Percentiles rank a stretch among this genome's conserved stretches.
Evolutionary conservation across 2,329 filamentous ascomycete genomes (phyloP).

Genomic region (Didymella pomorum): DNA sequence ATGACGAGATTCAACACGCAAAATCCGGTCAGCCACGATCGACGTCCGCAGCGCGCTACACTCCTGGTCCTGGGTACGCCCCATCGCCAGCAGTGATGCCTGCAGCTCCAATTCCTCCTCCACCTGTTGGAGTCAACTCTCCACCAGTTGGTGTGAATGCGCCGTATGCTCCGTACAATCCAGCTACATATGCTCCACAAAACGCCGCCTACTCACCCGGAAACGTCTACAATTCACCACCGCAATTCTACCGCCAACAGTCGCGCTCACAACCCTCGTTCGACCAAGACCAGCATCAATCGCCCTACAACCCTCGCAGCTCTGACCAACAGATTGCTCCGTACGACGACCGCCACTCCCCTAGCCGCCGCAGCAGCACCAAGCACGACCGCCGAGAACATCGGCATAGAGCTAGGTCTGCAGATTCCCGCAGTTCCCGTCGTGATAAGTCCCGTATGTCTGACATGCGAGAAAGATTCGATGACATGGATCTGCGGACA

Average conservation of each 20-base stretch:
- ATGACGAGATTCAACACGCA: constrained; percentile 17
- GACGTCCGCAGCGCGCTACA: constrained; percentile 41
- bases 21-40: constrained; percentile 25
- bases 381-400: constrained; percentile 39
- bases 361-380: constrained; percentile 39
- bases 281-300: constrained; percentile 27
- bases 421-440: constrained; percentile 46
- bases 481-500: constrained; percentile 44
- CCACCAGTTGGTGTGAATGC: constrained; percentile 9
- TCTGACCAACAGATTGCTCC: constrained; percentile 31
- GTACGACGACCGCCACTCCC: constrained; percentile 33
- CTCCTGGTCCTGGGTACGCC: constrained; percentile 43
- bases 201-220: constrained; percentile 30
- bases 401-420: constrained; percentile 49
- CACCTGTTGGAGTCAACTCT: constrained; percentile 32
- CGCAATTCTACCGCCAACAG: constrained; percentile 46
- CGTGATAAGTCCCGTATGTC: constrained; percentile 40
- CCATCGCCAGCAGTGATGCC: constrained; percentile 37
- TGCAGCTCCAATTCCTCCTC: constrained; percentile 32
- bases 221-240: constrained; percentile 41
- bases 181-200: constrained; percentile 39
- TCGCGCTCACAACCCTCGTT: constrained; percentile 47
- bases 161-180: constrained; percentile 42
- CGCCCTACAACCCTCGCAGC: constrained; percentile 27
- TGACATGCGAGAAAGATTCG: constrained; percentile 48